Conservation (phyloP, 1,139 yeast genomes). For the Ogataea hybrid region DNA sequence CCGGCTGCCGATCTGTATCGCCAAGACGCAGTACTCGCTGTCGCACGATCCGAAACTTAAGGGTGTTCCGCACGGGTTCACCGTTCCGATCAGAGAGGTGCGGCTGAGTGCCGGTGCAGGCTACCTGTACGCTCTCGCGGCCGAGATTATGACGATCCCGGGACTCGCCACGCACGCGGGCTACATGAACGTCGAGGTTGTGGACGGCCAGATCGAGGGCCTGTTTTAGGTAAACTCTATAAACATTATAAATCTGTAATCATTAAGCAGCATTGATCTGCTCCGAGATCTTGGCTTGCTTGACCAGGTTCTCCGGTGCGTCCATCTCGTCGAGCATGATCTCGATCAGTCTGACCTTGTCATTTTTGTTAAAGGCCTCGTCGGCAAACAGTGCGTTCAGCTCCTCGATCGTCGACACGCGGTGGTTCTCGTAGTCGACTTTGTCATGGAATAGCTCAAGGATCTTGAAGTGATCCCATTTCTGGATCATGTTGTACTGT, state of each 20-base stretch:
- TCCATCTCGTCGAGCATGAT: constrained; percentile 78
- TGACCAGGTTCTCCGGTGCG: constrained; percentile 71
- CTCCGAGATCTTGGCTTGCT: constrained; percentile 79
- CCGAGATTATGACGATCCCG: constrained; percentile 82
- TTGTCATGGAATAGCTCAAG: constrained; percentile 73
- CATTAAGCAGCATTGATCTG: constrained; percentile 46
- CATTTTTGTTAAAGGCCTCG: constrained; percentile 53
- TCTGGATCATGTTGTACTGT: constrained; percentile 74
- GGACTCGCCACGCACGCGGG: constrained; percentile 83
- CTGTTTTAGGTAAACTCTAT: constrained; percentile 43
- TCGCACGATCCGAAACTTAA: constrained; percentile 80
- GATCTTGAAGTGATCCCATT: constrained; percentile 73
- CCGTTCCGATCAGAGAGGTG: constrained; percentile 76
- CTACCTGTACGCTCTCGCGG: constrained; percentile 77
- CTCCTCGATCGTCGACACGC: constrained; percentile 65
- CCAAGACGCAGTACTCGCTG: constrained; percentile 80
- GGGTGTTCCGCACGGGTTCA: constrained; percentile 79
- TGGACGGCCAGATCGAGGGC: constrained; percentile 80
- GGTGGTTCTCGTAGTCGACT: constrained; percentile 48
- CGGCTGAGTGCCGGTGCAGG: constrained; percentile 85
- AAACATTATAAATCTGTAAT: background rate
- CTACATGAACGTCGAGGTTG: constrained; percentile 79
- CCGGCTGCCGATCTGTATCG: constrained; percentile 75
- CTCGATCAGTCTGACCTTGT: constrained; percentile 74
- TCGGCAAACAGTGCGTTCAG: constrained; percentile 56